Conservation (phyloP, 768 basidiomycete species). For the Suillus decipiens region DNA sequence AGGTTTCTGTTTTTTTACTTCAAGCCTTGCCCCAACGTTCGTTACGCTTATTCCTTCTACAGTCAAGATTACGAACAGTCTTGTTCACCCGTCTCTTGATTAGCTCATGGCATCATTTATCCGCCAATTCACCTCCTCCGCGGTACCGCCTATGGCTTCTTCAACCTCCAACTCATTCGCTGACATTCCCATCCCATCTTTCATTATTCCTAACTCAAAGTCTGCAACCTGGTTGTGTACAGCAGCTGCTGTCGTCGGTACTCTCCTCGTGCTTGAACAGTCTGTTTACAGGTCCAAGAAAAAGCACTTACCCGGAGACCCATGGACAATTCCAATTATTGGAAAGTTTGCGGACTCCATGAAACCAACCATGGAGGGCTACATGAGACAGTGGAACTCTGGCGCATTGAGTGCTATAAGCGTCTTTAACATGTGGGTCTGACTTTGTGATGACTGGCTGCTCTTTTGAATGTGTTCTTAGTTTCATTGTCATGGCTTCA, state of each 20-base stretch:
- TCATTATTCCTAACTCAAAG: slow-evolving; percentile 35
- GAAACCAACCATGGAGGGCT: slow-evolving; percentile 88
- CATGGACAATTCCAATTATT: slow-evolving; percentile 97
- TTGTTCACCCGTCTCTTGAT: background rate
- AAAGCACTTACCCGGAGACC: slow-evolving; percentile 78
- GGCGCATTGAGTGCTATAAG: slow-evolving; percentile 87
- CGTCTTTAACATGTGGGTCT: slow-evolving; percentile 94
- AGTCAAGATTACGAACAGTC: background rate
- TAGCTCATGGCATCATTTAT: slow-evolving; percentile 36
- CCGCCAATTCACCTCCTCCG: slow-evolving; percentile 33
- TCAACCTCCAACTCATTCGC: slow-evolving; percentile 42
- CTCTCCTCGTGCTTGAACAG: slow-evolving; percentile 87
- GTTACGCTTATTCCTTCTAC: background rate
- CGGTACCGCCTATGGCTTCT: slow-evolving; percentile 40
- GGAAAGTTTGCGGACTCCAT: slow-evolving; percentile 94
- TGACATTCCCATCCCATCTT: slow-evolving; percentile 49
- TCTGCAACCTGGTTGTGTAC: slow-evolving; percentile 62
- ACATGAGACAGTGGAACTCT: slow-evolving; percentile 90
- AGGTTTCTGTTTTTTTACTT: background rate
- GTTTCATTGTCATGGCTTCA: slow-evolving; percentile 98
- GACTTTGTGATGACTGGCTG: background rate
- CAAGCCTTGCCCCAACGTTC: background rate
- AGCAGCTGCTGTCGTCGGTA: slow-evolving; percentile 62
- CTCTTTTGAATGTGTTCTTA: slow-evolving; percentile 33
- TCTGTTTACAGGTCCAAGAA: slow-evolving; percentile 89